Percentiles rank a stretch among this genome's conserved stretches.
phyloP scores from a whole-genome alignment of 192 early-diverging fungal species.

The Linnemannia schmuckeri region DNA sequence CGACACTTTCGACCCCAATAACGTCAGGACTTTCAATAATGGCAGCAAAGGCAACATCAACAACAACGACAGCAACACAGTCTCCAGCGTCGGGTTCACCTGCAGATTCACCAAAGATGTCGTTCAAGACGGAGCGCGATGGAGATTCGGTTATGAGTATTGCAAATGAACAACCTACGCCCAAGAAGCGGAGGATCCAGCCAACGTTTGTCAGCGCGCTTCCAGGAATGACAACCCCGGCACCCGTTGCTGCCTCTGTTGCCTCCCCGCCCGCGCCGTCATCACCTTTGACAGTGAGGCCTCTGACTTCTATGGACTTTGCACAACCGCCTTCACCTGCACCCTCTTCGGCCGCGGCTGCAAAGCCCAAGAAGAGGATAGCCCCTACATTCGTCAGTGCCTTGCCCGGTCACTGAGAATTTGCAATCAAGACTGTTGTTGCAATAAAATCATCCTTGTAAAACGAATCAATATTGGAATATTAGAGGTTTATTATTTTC shows the following conservation, averaged over 20 bases:
- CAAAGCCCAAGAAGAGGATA: slow-evolving; percentile 47
- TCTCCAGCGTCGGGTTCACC: not conserved
- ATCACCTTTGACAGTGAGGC: not conserved
- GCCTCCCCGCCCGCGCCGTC: not conserved
- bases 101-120: not conserved
- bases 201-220: slow-evolving; percentile 36
- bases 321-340: not conserved
- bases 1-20: not conserved
- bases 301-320: slow-evolving; percentile 5
- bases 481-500: slow-evolving; percentile 1
- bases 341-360: not conserved
- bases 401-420: slow-evolving; percentile 27
- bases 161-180: slow-evolving; percentile 20
- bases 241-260: not conserved
- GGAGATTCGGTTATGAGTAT: slow-evolving; percentile 41
- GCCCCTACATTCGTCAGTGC: slow-evolving; percentile 52
- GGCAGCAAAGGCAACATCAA: slow-evolving; percentile 14
- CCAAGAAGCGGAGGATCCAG: slow-evolving; percentile 47
- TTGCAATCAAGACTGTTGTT: not conserved
- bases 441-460: not conserved
- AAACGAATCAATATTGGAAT: not conserved
- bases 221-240: not conserved
- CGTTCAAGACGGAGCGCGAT: slow-evolving; percentile 42
- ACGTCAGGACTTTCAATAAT: not conserved
- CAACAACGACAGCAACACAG: not conserved